Conservation (phyloP, 345 rosid species). For the Arabidopsis thaliana region DNA sequence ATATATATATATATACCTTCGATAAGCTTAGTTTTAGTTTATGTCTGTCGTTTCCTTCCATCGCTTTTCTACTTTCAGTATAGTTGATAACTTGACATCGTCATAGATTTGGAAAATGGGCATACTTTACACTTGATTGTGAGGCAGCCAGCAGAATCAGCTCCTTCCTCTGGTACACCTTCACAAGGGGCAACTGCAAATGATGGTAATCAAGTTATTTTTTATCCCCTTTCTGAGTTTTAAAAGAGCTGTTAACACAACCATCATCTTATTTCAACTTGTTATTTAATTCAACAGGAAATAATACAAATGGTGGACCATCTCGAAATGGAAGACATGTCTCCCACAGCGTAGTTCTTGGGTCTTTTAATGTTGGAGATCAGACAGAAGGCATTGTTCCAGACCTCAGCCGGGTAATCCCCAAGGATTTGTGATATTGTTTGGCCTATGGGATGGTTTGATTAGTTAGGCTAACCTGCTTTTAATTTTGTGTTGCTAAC, state of each 20-base stretch:
- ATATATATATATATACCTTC: background rate
- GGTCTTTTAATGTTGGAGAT: slow-evolving; percentile 80
- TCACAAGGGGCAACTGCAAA: slow-evolving; percentile 57
- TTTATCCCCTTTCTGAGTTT: slow-evolving; percentile 11
- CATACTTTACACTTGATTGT: slow-evolving; percentile 89
- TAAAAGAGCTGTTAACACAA: slow-evolving; percentile 13
- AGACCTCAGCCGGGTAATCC: slow-evolving; percentile 66
- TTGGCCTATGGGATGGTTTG: slow-evolving; percentile 28
- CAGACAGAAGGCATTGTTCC: slow-evolving; percentile 75
- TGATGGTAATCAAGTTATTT: slow-evolving; percentile 54
- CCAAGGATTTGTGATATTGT: background rate
- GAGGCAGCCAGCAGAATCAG: slow-evolving; percentile 74
- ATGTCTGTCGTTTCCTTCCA: background rate
- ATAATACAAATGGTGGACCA: slow-evolving; percentile 56
- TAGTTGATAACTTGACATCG: slow-evolving; percentile 50
- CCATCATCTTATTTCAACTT: background rate
- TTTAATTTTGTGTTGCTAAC: slow-evolving; percentile 34
- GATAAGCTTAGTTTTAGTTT: slow-evolving; percentile 19
- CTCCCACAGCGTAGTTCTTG: slow-evolving; percentile 88
- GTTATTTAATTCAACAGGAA: slow-evolving; percentile 55
- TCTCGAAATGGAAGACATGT: slow-evolving; percentile 71
- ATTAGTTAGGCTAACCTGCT: slow-evolving; percentile 14
- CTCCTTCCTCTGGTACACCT: slow-evolving; percentile 59
- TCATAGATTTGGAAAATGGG: slow-evolving; percentile 87
- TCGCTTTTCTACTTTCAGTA: slow-evolving; percentile 9